Base-by-base conservation (phyloP, 306 rosid species). In the Glycine tomentella region DNA sequence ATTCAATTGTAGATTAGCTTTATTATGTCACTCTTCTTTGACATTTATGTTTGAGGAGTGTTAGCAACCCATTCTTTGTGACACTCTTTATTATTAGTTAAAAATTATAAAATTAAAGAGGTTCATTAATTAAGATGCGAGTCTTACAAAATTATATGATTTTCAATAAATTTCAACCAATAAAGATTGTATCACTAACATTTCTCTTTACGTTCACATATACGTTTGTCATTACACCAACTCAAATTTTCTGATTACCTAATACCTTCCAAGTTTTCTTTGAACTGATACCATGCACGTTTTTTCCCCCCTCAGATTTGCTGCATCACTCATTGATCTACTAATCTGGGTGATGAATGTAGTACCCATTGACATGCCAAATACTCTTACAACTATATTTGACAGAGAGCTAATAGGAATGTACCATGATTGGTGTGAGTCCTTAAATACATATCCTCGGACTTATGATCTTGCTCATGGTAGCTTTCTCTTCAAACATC, bases 341-440 rank as follows among this genome's bases (percentile, higher is more conserved):
- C 91, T 91, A 10, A 68, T 90, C 10, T 93, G 94, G 97, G 97
- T 93, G 62, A 93, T 91, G 90, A 93, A 93, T 82, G 87, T 93
- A 3, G 84, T 93, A 49, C 94, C 97, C 3, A 87, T 90, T 55
- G 88, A 89, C 56, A 76, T 77, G 79, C 89, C 89, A 7, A 90
- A 93, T 75, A 90, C 94, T 72, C 87, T 93, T 51, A 76, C 94
- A 5, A 13, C 86, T 44, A 84, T 93, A 69, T 87, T 77, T 61
- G 97, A 91, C 80, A 85, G 94, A 84, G 98, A 97, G 55, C 80
- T 93, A 51, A 85, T 91, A 63, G 97, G 97, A 81, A 66, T 91
- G 80, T 93, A 90, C 76, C 98, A 93, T 56, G 97, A 93, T 83
- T 93, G n/a, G 98, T 93, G 98, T 63, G 92, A 93, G 81, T 87